These are phyloP conservation scores for Basipetospora chlamydospora DNA, from an alignment of 2,329 filamentous ascomycete species.

Conservation along the genomic window DNA sequence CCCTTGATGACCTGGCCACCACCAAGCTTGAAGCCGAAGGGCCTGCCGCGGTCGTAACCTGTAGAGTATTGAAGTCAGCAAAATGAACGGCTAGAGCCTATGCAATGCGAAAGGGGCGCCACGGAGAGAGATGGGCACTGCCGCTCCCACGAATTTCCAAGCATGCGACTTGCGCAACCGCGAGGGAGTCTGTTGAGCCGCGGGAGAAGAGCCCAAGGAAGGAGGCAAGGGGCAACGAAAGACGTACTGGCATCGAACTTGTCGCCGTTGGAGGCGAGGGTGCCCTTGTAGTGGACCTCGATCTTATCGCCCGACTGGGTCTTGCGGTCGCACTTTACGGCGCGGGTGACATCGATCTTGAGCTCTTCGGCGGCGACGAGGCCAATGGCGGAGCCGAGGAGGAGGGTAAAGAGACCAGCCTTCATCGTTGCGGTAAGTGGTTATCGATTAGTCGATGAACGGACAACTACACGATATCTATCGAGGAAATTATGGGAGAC, in stretches of 20 bases:
- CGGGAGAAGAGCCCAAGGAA: too few species aligned
- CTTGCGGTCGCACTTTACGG: constrained; percentile 68
- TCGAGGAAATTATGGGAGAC: too few species aligned
- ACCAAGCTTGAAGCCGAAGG: constrained; percentile 70
- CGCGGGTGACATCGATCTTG: constrained; percentile 61
- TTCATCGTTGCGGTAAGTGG: constrained; percentile 37
- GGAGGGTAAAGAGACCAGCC: constrained; percentile 28
- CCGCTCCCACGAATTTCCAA: too few species aligned
- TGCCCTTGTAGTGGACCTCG: constrained; percentile 79
- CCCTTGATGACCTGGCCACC: constrained; percentile 78
- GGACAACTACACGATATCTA: too few species aligned
- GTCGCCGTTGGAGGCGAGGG: constrained; percentile 54
- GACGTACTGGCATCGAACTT: constrained; percentile 65
- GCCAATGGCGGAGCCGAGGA: constrained; percentile 35
- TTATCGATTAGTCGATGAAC: too few species aligned
- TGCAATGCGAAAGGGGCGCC: too few species aligned
- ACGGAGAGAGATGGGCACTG: neutral
- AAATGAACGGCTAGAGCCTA: constrained; percentile 1
- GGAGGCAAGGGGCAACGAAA: constrained; percentile 1
- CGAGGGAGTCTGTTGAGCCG: too few species aligned
- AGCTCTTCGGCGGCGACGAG: constrained; percentile 45
- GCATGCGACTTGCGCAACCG: too few species aligned
- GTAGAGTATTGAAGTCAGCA: neutral
- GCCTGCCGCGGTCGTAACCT: constrained; percentile 60
- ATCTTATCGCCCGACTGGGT: constrained; percentile 63